These are phyloP conservation scores for Aotearoamyces nothofagi DNA, from an alignment of 2,329 filamentous ascomycete genomes.

Conservation along the genomic window DNA sequence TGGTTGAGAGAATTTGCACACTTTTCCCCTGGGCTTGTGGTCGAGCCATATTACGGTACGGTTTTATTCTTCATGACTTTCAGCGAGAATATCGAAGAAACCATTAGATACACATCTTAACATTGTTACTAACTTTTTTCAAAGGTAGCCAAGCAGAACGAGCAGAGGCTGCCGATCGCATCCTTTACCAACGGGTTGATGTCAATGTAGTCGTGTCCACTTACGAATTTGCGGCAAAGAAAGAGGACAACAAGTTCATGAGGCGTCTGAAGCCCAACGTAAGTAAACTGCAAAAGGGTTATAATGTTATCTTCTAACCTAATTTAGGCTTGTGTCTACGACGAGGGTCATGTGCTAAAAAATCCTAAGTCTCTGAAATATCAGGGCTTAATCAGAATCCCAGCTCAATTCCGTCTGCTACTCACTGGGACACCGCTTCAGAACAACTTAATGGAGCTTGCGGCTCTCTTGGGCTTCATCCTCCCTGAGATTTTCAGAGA, in stretches of 20 bases:
- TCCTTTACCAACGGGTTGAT: conserved; percentile 48
- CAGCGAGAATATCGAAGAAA: too few relatives aligned
- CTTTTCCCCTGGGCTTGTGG: conserved; percentile 65
- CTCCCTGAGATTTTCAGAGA: conserved; percentile 71
- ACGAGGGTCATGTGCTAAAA: conserved; percentile 89
- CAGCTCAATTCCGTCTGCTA: conserved; percentile 69
- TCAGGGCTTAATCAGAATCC: conserved; percentile 61
- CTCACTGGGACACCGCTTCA: conserved; percentile 85
- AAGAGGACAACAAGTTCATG: conserved; percentile 47
- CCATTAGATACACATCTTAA: background rate
- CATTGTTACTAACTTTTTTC: conserved; percentile 25
- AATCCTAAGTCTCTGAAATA: conserved; percentile 76
- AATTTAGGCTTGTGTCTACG: conserved; percentile 55
- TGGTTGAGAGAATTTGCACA: conserved; percentile 83
- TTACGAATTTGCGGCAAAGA: conserved; percentile 45
- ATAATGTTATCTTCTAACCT: background rate
- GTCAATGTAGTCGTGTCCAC: conserved; percentile 61
- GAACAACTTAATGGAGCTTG: conserved; percentile 87
- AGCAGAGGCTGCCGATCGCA: conserved; percentile 47
- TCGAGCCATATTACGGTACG: conserved; percentile 50
- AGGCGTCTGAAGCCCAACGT: conserved; percentile 37
- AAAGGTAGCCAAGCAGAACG: conserved; percentile 51
- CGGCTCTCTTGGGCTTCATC: conserved; percentile 84
- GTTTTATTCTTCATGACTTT: too few relatives aligned
- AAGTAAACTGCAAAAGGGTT: conserved; percentile 7